Percentiles rank a stretch among this genome's conserved stretches.
phyloP scores from a whole-genome alignment of 148 eudicot genomes.

The Heliamphora exappendiculata region DNA sequence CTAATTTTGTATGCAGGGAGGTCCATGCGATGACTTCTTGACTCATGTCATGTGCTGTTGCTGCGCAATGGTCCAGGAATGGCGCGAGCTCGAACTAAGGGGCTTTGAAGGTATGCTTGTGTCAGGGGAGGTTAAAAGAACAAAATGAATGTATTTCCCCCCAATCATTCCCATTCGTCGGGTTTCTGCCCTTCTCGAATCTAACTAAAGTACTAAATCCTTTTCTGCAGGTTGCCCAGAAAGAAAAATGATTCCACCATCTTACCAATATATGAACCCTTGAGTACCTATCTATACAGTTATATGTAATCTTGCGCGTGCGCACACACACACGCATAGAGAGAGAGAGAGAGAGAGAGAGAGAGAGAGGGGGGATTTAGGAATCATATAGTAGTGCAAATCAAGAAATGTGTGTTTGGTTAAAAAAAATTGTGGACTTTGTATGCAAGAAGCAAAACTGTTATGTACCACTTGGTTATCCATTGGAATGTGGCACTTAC shows the following conservation, averaged over 20 bases:
- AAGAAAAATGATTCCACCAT: constrained; percentile 11
- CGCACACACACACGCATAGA: too few relatives aligned
- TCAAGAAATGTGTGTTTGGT: not conserved
- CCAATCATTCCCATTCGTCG: too few relatives aligned
- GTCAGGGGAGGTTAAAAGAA: too few relatives aligned
- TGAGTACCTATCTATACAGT: not conserved
- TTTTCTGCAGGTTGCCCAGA: constrained; percentile 3
- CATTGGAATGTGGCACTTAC: too few relatives aligned
- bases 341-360: not conserved
- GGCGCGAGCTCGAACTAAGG: constrained; percentile 12
- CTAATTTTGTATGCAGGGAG: constrained; percentile 7
- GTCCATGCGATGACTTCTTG: constrained; percentile 14
- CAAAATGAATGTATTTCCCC: too few relatives aligned
- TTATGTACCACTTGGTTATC: too few relatives aligned
- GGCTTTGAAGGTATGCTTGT: constrained; percentile 4
- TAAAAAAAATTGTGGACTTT: too few relatives aligned
- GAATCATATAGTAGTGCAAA: not conserved
- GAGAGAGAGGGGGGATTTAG: not conserved
- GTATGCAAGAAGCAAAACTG: too few relatives aligned
- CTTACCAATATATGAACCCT: constrained; percentile 9
- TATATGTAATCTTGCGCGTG: too few relatives aligned
- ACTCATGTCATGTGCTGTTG: constrained; percentile 15
- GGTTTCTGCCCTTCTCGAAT: not conserved
- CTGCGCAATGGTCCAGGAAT: constrained; percentile 16
- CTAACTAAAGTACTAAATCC: not conserved